Evolutionary conservation across 805 yeast genomes (phyloP).

Genomic region (Saccharomycodes ludwigii): DNA sequence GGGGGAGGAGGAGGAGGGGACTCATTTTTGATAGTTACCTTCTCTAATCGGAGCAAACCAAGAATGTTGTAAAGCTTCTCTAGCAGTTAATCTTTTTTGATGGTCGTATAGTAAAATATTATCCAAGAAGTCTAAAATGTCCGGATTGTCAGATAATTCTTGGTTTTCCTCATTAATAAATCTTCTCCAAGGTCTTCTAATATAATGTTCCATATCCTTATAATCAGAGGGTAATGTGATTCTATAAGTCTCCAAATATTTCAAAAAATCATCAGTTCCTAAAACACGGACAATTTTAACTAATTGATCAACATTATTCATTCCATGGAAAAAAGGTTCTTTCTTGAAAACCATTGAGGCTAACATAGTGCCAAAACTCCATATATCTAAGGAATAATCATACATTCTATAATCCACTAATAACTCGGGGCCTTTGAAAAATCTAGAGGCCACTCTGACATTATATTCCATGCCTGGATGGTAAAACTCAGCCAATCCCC

Average conservation of each 20-base stretch:
- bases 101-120: slow-evolving; percentile 75
- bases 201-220: slow-evolving; percentile 61
- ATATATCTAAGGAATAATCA: slow-evolving; percentile 82
- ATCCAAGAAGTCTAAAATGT: slow-evolving; percentile 72
- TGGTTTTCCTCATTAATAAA: slow-evolving; percentile 62
- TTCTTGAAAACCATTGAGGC: slow-evolving; percentile 84
- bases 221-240: slow-evolving; percentile 63
- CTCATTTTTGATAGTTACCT: slow-evolving; percentile 1
- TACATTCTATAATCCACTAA: slow-evolving; percentile 77
- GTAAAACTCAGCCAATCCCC: slow-evolving; percentile 94
- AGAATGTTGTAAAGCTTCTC: slow-evolving; percentile 71
- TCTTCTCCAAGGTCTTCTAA: slow-evolving; percentile 76
- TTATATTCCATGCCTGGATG: slow-evolving; percentile 84
- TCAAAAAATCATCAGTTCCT: slow-evolving; percentile 70
- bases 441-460: slow-evolving; percentile 87
- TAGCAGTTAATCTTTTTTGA: slow-evolving; percentile 77
- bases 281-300: slow-evolving; percentile 80
- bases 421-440: slow-evolving; percentile 88
- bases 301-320: slow-evolving; percentile 80
- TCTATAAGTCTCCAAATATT: slow-evolving; percentile 60
- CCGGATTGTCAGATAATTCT: slow-evolving; percentile 48
- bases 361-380: slow-evolving; percentile 91
- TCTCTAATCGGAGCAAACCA: slow-evolving; percentile 21
- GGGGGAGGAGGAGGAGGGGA: no score
- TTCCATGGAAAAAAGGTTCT: slow-evolving; percentile 90